These are phyloP conservation scores for Mycena capillaripes DNA, from an alignment of 768 basidiomycete genomes.

Conservation along the genomic window DNA sequence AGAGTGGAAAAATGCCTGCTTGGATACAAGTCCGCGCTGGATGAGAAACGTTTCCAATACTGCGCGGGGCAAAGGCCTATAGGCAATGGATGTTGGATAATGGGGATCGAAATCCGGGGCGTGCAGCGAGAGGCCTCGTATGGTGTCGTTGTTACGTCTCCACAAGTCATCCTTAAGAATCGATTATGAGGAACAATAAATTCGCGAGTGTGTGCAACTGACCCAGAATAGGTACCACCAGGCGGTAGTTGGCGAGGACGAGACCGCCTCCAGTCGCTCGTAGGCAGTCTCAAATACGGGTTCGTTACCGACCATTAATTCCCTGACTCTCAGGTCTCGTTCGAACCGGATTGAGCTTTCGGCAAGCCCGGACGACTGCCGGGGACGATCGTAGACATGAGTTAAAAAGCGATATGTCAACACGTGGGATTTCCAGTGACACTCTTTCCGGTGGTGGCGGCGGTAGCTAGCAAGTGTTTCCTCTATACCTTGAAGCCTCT, in stretches of 20 bases:
- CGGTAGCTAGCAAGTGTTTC: constrained; percentile 66
- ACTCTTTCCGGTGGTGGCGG: constrained; percentile 61
- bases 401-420: constrained; percentile 76
- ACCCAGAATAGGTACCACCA: constrained; percentile 92
- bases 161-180: constrained; percentile 78
- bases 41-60: constrained; percentile 74
- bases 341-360: constrained; percentile 64
- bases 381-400: constrained; percentile 71
- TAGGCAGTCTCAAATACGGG: constrained; percentile 64
- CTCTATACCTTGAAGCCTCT: constrained; percentile 59
- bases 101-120: constrained; percentile 78
- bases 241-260: constrained; percentile 61
- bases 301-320: constrained; percentile 61
- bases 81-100: constrained; percentile 80
- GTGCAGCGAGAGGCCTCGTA: constrained; percentile 61
- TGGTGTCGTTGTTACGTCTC: constrained; percentile 76
- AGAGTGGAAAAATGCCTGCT: constrained; percentile 66
- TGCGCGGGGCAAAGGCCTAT: constrained; percentile 74
- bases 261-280: constrained; percentile 66
- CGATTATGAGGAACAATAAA: constrained; percentile 12
- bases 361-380: constrained; percentile 58
- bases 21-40: constrained; percentile 71
- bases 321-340: constrained; percentile 66
- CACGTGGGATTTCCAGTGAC: constrained; percentile 63
- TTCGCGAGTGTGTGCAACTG: constrained; percentile 35